Evolutionary conservation across 306 rosid species (phyloP).

Genomic region (Cicer pinnatifidum): DNA sequence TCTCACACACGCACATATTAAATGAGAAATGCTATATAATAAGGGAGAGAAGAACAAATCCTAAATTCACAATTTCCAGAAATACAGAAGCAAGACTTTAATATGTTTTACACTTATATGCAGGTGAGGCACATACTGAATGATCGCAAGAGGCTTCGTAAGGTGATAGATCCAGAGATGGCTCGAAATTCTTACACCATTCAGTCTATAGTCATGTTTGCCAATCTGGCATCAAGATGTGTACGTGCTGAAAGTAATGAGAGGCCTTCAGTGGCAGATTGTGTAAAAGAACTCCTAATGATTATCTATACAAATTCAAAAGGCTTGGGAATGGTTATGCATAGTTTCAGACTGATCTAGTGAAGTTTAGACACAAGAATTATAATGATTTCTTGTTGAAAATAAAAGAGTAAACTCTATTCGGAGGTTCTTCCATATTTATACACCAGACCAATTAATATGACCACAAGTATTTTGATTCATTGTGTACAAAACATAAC

Average conservation of each 20-base stretch:
- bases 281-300: conserved; percentile 75
- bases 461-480: conserved; percentile 42
- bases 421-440: conserved; percentile 29
- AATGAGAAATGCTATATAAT: neutral
- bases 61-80: conserved; percentile 5
- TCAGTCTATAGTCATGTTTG: conserved; percentile 84
- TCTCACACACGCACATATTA: neutral
- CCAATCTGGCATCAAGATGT: conserved; percentile 91
- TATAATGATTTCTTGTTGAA: conserved; percentile 34
- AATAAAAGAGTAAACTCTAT: conserved; percentile 39
- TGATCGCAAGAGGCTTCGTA: conserved; percentile 77
- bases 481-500: conserved; percentile 26
- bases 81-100: conserved; percentile 8
- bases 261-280: conserved; percentile 86
- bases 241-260: conserved; percentile 78
- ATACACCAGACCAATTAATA: conserved; percentile 43
- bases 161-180: conserved; percentile 85
- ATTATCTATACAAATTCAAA: conserved; percentile 73
- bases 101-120: conserved; percentile 39
- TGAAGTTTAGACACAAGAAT: conserved; percentile 35
- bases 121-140: conserved; percentile 83
- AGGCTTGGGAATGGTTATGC: conserved; percentile 67
- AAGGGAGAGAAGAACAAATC: conserved; percentile 25
- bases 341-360: conserved; percentile 65
- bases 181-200: conserved; percentile 74